Evolutionary conservation across 163 green algal species (phyloP).

Genomic region (Chlorella variabilis): DNA sequence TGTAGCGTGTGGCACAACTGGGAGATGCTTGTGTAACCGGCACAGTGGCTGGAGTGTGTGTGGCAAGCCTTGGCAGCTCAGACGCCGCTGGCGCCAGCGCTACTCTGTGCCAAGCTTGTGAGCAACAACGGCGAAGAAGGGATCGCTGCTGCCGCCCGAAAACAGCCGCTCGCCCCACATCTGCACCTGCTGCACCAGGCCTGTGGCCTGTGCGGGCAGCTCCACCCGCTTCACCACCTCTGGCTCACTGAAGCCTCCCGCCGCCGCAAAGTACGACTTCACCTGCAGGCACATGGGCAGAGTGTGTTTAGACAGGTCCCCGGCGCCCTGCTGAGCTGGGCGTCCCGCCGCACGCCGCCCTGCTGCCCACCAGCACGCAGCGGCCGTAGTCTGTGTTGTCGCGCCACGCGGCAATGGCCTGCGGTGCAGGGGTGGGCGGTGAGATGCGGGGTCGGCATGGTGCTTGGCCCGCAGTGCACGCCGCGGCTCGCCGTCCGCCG

Average conservation of each 20-base stretch:
- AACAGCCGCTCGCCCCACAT: constrained; percentile 23
- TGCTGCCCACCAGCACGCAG: constrained; percentile 72
- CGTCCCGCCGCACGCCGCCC: no score
- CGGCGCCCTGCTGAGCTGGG: no score
- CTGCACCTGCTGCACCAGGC: constrained; percentile 16
- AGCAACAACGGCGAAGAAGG: constrained; percentile 82
- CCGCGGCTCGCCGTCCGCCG: no score
- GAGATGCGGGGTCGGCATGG: neutral
- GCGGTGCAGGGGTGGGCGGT: neutral
- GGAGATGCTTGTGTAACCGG: no score
- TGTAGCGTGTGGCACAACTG: no score
- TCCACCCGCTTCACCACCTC: constrained; percentile 66
- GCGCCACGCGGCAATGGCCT: constrained; percentile 56
- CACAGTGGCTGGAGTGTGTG: no score
- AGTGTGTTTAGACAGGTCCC: no score
- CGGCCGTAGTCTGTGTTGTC: constrained; percentile 66
- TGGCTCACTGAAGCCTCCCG: constrained; percentile 71
- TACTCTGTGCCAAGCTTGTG: constrained; percentile 47
- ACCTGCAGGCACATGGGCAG: no score
- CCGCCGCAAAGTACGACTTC: constrained; percentile 76
- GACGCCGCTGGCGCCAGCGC: no score
- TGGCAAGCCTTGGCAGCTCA: no score
- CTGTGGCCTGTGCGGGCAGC: neutral
- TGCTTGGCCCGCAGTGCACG: no score
- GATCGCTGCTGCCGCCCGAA: constrained; percentile 57